These are phyloP conservation scores for Dryas drummondii DNA, from an alignment of 306 rosid genomes.

Conservation along the genomic window DNA sequence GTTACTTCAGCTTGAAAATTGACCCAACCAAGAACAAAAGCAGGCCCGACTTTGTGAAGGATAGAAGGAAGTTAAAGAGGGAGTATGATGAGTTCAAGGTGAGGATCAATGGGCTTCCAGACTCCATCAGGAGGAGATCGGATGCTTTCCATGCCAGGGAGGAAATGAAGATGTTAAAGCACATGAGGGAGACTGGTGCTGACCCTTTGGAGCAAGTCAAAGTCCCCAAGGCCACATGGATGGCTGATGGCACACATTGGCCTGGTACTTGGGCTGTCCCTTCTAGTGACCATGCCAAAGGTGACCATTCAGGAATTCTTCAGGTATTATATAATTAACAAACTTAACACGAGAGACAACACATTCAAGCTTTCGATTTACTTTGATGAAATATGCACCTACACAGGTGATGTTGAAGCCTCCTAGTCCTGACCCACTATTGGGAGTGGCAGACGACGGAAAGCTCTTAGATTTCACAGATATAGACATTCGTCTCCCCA, in stretches of 20 bases:
- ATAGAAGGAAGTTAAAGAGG: constrained; percentile 84
- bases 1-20: constrained; percentile 65
- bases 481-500: constrained; percentile 75
- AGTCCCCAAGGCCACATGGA: constrained; percentile 62
- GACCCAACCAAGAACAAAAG: constrained; percentile 88
- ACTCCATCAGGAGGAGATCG: constrained; percentile 77
- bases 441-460: constrained; percentile 46
- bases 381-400: neutral
- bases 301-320: constrained; percentile 91
- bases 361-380: too few relatives aligned
- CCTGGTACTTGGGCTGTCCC: constrained; percentile 70
- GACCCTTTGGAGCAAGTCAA: constrained; percentile 44
- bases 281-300: constrained; percentile 50
- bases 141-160: constrained; percentile 70
- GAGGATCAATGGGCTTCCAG: constrained; percentile 74
- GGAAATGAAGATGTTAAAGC: constrained; percentile 56
- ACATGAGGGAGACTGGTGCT: constrained; percentile 40
- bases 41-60: constrained; percentile 76
- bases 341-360: too few relatives aligned
- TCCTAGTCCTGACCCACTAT: constrained; percentile 41
- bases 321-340: constrained; percentile 48
- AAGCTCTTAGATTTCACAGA: constrained; percentile 55
- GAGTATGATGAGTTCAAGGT: constrained; percentile 96
- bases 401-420: constrained; percentile 55
- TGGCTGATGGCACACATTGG: constrained; percentile 97